Conservation (phyloP, 768 basidiomycete genomes). For the Collybia mongolica region DNA sequence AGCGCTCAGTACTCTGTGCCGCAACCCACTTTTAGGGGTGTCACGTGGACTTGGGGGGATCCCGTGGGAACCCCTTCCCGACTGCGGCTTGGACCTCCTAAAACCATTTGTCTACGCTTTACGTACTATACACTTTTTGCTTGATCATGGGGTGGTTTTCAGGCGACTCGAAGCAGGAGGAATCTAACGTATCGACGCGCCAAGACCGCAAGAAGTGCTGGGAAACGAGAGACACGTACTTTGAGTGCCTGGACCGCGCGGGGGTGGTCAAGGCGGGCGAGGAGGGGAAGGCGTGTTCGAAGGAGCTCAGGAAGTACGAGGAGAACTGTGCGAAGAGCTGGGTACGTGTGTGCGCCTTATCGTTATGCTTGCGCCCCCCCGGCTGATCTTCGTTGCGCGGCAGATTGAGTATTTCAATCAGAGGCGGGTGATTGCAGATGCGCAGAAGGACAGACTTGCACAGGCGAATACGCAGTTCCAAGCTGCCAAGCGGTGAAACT, state of each 20-base stretch:
- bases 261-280: slow-evolving; percentile 69
- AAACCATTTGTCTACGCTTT: too few species aligned
- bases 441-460: slow-evolving; percentile 70
- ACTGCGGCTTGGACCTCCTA: too few species aligned
- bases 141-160: slow-evolving; percentile 44
- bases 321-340: slow-evolving; percentile 84
- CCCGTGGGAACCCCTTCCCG: too few species aligned
- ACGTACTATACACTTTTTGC: too few species aligned
- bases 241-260: slow-evolving; percentile 73
- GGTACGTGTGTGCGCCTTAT: slow-evolving; percentile 46
- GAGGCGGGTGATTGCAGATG: slow-evolving; percentile 76
- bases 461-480: slow-evolving; percentile 36
- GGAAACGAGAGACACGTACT: slow-evolving; percentile 82
- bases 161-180: slow-evolving; percentile 33
- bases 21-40: too few species aligned
- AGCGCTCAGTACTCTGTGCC: too few species aligned
- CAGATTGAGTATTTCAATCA: slow-evolving; percentile 98
- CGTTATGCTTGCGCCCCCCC: slow-evolving; percentile 1
- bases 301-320: slow-evolving; percentile 61
- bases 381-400: too few species aligned
- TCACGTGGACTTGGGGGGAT: too few species aligned
- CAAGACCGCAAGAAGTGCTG: slow-evolving; percentile 82
- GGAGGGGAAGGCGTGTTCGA: slow-evolving; percentile 61
- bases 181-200: slow-evolving; percentile 43
- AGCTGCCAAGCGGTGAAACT: slow-evolving; percentile 28